Conservation (phyloP, 2,329 filamentous ascomycete genomes). For the Sodiomyces alkalinus region DNA sequence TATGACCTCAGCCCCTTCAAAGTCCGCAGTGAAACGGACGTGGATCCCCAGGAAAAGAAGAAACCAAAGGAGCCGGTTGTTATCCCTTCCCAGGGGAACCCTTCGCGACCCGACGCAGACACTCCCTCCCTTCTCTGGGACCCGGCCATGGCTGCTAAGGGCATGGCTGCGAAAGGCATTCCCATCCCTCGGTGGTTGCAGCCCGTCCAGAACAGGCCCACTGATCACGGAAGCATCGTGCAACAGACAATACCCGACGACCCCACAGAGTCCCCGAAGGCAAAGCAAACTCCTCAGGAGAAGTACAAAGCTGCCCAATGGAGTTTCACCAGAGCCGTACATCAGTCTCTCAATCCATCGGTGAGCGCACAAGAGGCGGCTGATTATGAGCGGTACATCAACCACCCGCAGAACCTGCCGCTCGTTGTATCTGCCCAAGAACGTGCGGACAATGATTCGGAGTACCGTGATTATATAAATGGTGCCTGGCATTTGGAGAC, state of each 20-base stretch:
- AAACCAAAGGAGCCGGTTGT: constrained; percentile 54
- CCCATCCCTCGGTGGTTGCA: constrained; percentile 50
- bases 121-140: constrained; percentile 20
- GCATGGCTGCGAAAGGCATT: constrained; percentile 21
- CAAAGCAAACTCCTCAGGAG: constrained; percentile 47
- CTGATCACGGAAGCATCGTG: constrained; percentile 35
- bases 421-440: constrained; percentile 60
- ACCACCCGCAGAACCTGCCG: constrained; percentile 76
- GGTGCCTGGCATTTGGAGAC: constrained; percentile 31
- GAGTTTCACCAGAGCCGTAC: constrained; percentile 76
- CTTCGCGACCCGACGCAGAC: constrained; percentile 14
- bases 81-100: constrained; percentile 38
- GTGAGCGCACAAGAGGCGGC: constrained; percentile 63
- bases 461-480: constrained; percentile 71
- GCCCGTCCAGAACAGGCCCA: constrained; percentile 14
- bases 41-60: constrained; percentile 45
- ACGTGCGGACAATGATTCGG: constrained; percentile 42
- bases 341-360: constrained; percentile 71
- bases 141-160: constrained; percentile 14
- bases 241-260: constrained; percentile 28
- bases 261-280: constrained; percentile 17
- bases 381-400: constrained; percentile 81
- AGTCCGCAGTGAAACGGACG: constrained; percentile 50
- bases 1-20: constrained; percentile 84
- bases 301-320: constrained; percentile 75